A percentile compares a stretch with the other conserved stretches of the same genome.
These are phyloP conservation scores for Apophysomyces elegans DNA, from an alignment of 371 early-diverging fungal genomes.

Conservation along the genomic window DNA sequence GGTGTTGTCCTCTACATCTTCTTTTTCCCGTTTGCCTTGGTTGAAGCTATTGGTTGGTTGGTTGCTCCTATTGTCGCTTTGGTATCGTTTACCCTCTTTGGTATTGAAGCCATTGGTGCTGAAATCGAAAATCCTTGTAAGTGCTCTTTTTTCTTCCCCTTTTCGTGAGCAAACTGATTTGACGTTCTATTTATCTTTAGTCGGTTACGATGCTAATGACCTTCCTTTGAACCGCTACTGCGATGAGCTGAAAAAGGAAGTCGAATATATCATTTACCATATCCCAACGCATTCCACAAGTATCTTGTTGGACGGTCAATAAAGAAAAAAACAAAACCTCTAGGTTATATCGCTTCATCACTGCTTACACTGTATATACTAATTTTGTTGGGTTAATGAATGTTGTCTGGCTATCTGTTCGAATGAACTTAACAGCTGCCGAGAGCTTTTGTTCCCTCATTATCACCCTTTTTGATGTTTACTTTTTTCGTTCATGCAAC, in stretches of 20 bases:
- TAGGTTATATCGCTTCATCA: no score
- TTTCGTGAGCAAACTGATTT: neutral
- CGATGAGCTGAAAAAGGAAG: constrained; percentile 43
- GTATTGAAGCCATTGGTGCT: constrained; percentile 72
- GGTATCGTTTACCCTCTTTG: constrained; percentile 75
- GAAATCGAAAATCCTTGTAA: constrained; percentile 49
- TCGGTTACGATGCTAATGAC: constrained; percentile 65
- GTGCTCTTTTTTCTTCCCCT: neutral
- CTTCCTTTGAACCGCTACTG: constrained; percentile 48
- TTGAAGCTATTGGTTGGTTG: constrained; percentile 51
- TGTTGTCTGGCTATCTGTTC: no score
- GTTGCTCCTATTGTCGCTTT: constrained; percentile 65
- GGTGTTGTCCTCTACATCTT: constrained; percentile 70
- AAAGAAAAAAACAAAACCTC: constrained; percentile 6
- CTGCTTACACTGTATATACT: no score
- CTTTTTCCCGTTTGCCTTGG: constrained; percentile 74
- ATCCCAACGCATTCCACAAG: constrained; percentile 42
- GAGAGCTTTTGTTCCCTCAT: no score
- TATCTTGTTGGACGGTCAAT: constrained; percentile 43
- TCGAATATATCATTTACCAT: constrained; percentile 51
- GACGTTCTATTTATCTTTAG: constrained; percentile 36
- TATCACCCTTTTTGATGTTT: no score
- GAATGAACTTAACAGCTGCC: no score
- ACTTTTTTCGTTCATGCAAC: no score
- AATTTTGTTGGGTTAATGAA: no score